Percentiles rank a stretch among this genome's conserved stretches.
Conservation (phyloP, 805 yeast genomes). For the Jamesozyma jinghongensis region DNA sequence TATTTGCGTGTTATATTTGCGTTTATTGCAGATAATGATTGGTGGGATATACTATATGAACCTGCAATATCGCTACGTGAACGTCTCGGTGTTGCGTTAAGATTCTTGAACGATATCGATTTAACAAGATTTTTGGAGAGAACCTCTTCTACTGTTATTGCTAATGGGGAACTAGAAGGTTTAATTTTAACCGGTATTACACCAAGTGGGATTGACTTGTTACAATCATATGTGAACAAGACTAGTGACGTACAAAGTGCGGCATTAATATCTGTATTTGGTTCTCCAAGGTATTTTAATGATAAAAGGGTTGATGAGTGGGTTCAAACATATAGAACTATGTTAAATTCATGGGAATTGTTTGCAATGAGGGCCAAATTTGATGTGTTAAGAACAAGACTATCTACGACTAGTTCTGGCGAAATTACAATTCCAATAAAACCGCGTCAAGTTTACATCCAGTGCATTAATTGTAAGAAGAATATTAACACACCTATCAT, state of each 20-base stretch:
- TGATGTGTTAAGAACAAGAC: constrained; percentile 66
- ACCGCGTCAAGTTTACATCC: constrained; percentile 70
- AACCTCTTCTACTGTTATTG: constrained; percentile 61
- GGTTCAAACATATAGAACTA: constrained; percentile 58
- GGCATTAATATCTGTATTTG: constrained; percentile 68
- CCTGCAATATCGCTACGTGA: constrained; percentile 81
- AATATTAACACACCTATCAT: constrained; percentile 37
- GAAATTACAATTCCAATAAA: constrained; percentile 38
- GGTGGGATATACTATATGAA: constrained; percentile 94
- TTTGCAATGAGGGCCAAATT: constrained; percentile 74
- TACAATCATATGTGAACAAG: constrained; percentile 81
- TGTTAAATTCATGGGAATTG: constrained; percentile 73
- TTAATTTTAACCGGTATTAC: constrained; percentile 87
- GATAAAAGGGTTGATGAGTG: constrained; percentile 71
- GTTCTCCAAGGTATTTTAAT: constrained; percentile 71
- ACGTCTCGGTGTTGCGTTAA: constrained; percentile 79
- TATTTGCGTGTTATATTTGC: constrained; percentile 89
- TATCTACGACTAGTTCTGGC: constrained; percentile 48
- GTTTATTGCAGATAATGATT: constrained; percentile 83
- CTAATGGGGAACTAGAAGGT: constrained; percentile 84
- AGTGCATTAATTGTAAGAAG: constrained; percentile 77
- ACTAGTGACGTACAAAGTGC: constrained; percentile 92
- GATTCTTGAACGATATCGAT: constrained; percentile 76
- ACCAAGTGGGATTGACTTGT: constrained; percentile 65
- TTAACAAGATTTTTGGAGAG: constrained; percentile 61